phyloP scores from a whole-genome alignment of 1,139 yeast genomes.

The Nakaseomyces bracarensis region DNA sequence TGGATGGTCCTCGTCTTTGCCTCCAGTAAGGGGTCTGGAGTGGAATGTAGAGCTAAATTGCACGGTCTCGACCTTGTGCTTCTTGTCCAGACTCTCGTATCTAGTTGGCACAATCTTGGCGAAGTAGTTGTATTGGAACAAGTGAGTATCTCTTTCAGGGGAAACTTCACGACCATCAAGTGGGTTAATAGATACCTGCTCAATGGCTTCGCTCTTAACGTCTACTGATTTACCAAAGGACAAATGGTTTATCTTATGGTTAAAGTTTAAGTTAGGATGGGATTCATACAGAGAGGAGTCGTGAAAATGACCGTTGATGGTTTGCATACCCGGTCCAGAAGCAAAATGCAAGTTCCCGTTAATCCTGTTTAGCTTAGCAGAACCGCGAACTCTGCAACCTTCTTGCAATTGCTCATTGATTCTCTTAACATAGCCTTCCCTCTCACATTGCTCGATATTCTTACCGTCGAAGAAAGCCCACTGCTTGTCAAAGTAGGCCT shows the following conservation, averaged over 20 bases:
- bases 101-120: constrained; percentile 88
- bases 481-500: constrained; percentile 64
- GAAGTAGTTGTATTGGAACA: constrained; percentile 56
- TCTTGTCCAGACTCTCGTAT: constrained; percentile 54
- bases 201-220: constrained; percentile 10
- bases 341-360: constrained; percentile 92
- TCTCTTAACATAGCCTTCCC: constrained; percentile 67
- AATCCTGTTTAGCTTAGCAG: constrained; percentile 71
- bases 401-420: constrained; percentile 56
- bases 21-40: constrained; percentile 77
- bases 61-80: constrained; percentile 61
- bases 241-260: constrained; percentile 69
- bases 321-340: constrained; percentile 64
- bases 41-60: constrained; percentile 90
- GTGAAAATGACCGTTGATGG: constrained; percentile 61
- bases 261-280: constrained; percentile 50
- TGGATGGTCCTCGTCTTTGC: constrained; percentile 84
- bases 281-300: constrained; percentile 67
- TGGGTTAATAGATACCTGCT: constrained; percentile 52
- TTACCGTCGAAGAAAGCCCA: constrained; percentile 93
- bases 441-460: constrained; percentile 81
- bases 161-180: constrained; percentile 47
- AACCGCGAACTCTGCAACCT: constrained; percentile 83
- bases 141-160: constrained; percentile 48
- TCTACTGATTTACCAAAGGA: constrained; percentile 68